A percentile compares a stretch with the other conserved stretches of the same genome.
Evolutionary conservation across 805 yeast genomes (phyloP).

Genomic region (Candida silvatica): DNA sequence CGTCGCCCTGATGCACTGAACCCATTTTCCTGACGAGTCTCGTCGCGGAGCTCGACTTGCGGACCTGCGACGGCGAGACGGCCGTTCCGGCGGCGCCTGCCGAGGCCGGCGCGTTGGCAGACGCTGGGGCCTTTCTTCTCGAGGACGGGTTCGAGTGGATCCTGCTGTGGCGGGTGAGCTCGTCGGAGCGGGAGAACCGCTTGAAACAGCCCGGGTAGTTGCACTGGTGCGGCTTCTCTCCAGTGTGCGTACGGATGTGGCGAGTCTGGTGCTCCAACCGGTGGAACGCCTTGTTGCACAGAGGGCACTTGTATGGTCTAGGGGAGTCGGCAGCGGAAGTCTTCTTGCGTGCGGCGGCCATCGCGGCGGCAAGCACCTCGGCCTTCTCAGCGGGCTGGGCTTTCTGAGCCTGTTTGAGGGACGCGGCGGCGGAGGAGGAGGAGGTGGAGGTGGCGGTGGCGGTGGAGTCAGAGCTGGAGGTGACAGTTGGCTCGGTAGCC

Average conservation of each 20-base stretch:
- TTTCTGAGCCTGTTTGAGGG: too few relatives aligned
- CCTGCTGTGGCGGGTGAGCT: conserved; percentile 76
- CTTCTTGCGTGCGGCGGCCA: too few relatives aligned
- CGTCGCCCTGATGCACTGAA: neutral
- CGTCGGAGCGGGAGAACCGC: conserved; percentile 74
- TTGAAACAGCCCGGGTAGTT: conserved; percentile 78
- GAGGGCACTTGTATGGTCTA: conserved; percentile 77
- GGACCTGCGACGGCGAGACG: conserved; percentile 1
- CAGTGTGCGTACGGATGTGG: conserved; percentile 88
- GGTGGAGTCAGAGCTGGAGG: too few relatives aligned
- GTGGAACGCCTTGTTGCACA: conserved; percentile 81
- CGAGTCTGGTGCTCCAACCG: conserved; percentile 87
- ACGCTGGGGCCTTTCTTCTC: conserved; percentile 19
- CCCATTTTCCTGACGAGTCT: conserved; percentile 3
- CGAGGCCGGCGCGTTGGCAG: conserved; percentile 1
- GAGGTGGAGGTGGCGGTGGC: too few relatives aligned
- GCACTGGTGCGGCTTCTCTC: conserved; percentile 86
- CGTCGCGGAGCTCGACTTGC: conserved; percentile 9
- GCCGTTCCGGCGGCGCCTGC: conserved; percentile 15
- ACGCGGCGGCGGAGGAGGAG: too few relatives aligned
- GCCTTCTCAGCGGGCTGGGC: too few relatives aligned
- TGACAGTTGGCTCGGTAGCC: too few relatives aligned
- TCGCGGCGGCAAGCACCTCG: too few relatives aligned
- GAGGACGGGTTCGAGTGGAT: conserved; percentile 58
- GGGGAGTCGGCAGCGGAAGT: conserved; percentile 22